Evolutionary conservation across 116 monocot genomes (phyloP), one percentile per base, ranked within the genome.

Genomic region (Zostera marina): DNA sequence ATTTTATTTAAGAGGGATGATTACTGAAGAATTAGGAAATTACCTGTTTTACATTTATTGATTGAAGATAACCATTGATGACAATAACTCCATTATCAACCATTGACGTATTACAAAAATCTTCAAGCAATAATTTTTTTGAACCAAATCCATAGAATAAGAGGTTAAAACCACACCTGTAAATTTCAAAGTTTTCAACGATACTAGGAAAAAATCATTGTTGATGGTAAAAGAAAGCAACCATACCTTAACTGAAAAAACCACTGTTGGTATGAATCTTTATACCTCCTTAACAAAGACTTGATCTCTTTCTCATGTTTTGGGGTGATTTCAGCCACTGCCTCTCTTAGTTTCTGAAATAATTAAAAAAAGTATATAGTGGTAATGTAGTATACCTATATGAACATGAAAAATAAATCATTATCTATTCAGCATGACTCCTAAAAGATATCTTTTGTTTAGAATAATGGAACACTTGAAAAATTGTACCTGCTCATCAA

Each of bases 91-190:
- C 78, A 70, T 53, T 77, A 67, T 77, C 32, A 32, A 32, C 73
- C 60, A 88, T 66, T 49, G 77, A 47, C 7, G 75, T 63, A 17
- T 81, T 77, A 63, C 88, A 88, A 76, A 94, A 94, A 70, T 94
- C 81, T 74, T 93, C 93, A 40, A 93, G 79, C 64, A 94, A 73
- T 8, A 45, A n/a, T 61, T 85, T 94, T 75, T 94, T 94, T 7
- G 94, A 94, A 48, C 94, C 94, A 88, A 94, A 94, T 5, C 94
- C 94, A 77, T 84, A 79, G 72, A 81, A 77, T 60, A 93, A 61
- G 15, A 93, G 84, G 41, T 81, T 79, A 62, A 93, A 79, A 10
- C 93, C 79, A 74, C 84, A 93, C 76, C 94, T 94, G 53, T 5
- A 32, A 32, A 1, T 32, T 32, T 32, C 32, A 2, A 51, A 20